Evolutionary conservation across 2,329 filamentous ascomycete species (phyloP), one percentile per base, ranked within the genome.

Genomic region (Ceratocystis papillata): DNA sequence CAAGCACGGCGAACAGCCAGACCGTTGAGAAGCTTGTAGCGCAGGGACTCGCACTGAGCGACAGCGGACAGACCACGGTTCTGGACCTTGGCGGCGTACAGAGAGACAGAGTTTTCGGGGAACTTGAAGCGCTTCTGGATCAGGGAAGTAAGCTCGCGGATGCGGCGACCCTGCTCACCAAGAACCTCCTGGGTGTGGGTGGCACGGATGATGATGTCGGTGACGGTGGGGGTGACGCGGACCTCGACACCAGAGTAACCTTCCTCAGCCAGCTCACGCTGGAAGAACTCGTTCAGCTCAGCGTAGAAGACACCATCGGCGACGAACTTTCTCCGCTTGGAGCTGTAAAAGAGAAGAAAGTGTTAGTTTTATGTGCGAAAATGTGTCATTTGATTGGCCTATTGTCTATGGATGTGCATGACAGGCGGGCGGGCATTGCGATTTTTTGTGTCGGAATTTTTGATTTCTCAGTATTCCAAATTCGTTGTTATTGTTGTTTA

Each of bases 91-190:
- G 94, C 95, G 82, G 94, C 94, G 81, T 99, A 99, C 77, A 99
- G 91, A 72, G 94, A 97, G 79, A 99, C 94, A 74, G 89, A 95
- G 89, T 97, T 97, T 85, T 97, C 93, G 81, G 94, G 93, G 88
- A 99, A 99, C 86, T 96, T 96, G 90, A 99, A 99, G 78, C 94
- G 92, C 89, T 99, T 97, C 86, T 99, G 95, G 86, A 99, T 99
- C 79, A 99, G 88, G 76, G 91, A 96, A 79, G 94, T 99, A 81
- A 99, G 91, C 86, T 99, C 94, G 80, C 94, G 93, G 81, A 99
- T 99, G 83, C 94, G 90, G 83, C 94, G 92, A 77, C 94, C 94
- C 86, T 99, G 94, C 88, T 99, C 94, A 78, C 94, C 94, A 77
- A 99, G 90, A 74, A 99, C 95, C 85, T 99, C 95, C 84, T 99